These are phyloP conservation scores for Trichosporon sp. DNA, from an alignment of 1,284 basidiomycete species.

Conservation along the genomic window DNA sequence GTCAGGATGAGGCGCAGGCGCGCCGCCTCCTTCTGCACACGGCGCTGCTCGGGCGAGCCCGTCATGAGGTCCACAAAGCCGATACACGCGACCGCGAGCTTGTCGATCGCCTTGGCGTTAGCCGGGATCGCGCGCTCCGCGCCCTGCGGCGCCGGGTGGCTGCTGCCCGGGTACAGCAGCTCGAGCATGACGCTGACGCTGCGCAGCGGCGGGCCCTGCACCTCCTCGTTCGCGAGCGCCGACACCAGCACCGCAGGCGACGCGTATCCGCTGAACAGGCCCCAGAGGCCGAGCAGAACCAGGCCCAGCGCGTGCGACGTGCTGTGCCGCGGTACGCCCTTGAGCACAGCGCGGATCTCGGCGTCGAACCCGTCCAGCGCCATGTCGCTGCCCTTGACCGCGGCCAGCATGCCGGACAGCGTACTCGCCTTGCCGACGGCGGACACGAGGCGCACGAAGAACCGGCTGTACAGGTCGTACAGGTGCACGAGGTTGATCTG, in stretches of 20 bases:
- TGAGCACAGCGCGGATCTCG: constrained; percentile 40
- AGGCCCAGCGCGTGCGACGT: constrained; percentile 44
- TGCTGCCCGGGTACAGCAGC: constrained; percentile 39
- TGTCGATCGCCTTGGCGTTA: constrained; percentile 43
- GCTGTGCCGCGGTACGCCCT: constrained; percentile 36
- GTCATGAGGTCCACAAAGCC: constrained; percentile 42
- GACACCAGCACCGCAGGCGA: constrained; percentile 41
- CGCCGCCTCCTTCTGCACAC: constrained; percentile 34
- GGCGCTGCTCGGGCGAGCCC: constrained; percentile 26
- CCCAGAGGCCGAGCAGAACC: constrained; percentile 48
- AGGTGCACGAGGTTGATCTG: constrained; percentile 46
- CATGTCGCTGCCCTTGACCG: constrained; percentile 29
- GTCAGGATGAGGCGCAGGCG: constrained; percentile 41
- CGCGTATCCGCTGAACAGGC: constrained; percentile 37
- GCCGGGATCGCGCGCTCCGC: constrained; percentile 13
- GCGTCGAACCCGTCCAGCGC: constrained; percentile 30
- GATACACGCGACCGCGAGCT: constrained; percentile 44
- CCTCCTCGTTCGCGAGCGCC: constrained; percentile 44
- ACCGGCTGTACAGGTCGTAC: constrained; percentile 43
- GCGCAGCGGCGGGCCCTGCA: constrained; percentile 31
- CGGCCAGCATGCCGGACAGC: constrained; percentile 27
- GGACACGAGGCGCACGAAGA: constrained; percentile 43
- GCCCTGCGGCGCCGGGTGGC: constrained; percentile 18
- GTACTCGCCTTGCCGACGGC: constrained; percentile 28
- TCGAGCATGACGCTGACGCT: constrained; percentile 43